Percentiles rank a stretch among this genome's conserved stretches.
These are phyloP conservation scores for Talaromyces thailandensis DNA, from an alignment of 495 filamentous ascomycete genomes.

Conservation along the genomic window DNA sequence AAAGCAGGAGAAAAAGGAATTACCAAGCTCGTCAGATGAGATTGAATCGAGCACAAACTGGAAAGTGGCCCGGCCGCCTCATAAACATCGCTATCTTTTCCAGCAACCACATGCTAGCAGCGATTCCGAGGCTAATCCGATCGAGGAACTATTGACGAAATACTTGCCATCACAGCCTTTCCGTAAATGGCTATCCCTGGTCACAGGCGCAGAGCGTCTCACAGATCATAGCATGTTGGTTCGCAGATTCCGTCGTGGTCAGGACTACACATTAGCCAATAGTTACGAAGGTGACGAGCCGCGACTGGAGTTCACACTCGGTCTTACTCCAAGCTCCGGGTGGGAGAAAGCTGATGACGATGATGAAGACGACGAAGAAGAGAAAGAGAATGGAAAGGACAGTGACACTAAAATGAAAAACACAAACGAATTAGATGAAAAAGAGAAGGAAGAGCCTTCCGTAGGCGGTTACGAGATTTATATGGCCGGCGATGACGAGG, in stretches of 20 bases:
- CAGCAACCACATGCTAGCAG: constrained; percentile 38
- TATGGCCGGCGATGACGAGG: constrained; percentile 76
- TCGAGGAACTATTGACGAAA: constrained; percentile 66
- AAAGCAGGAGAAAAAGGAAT: constrained; percentile 44
- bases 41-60: constrained; percentile 53
- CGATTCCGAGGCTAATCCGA: constrained; percentile 32
- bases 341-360: constrained; percentile 68
- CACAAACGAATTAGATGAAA: neutral
- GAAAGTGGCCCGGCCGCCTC: constrained; percentile 77
- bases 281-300: constrained; percentile 67
- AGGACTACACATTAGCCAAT: constrained; percentile 89
- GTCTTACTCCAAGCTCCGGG: constrained; percentile 69
- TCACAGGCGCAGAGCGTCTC: constrained; percentile 58
- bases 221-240: constrained; percentile 61
- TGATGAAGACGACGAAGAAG: constrained; percentile 36
- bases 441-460: constrained; percentile 34
- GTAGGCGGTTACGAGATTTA: constrained; percentile 87
- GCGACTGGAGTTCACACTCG: constrained; percentile 77
- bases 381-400: constrained; percentile 14
- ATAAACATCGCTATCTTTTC: constrained; percentile 92
- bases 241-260: constrained; percentile 73
- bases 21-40: constrained; percentile 37
- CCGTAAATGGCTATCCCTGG: constrained; percentile 75
- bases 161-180: constrained; percentile 83
- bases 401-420: neutral